These are phyloP conservation scores for Aspergillus puulaauensis DNA, from an alignment of 2,329 filamentous ascomycete genomes.

Conservation along the genomic window DNA sequence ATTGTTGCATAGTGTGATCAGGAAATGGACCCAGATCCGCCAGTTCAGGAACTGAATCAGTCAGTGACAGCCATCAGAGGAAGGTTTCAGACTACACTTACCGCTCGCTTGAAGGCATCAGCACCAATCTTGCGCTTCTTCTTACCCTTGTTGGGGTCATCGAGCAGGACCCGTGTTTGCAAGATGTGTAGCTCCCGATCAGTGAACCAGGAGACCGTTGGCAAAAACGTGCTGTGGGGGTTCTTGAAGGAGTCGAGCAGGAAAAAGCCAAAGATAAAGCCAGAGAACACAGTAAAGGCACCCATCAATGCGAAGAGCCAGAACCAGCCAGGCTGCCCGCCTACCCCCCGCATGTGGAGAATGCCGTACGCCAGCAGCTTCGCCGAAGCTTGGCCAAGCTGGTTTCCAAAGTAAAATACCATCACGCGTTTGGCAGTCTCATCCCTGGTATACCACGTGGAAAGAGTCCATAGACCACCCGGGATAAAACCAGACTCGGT, in stretches of 20 bases:
- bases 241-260: slow-evolving; percentile 8
- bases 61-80: background rate
- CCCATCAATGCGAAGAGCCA: slow-evolving; percentile 13
- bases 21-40: slow-evolving; percentile 13
- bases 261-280: slow-evolving; percentile 10
- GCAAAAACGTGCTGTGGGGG: slow-evolving; percentile 10
- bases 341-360: slow-evolving; percentile 8
- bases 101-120: slow-evolving; percentile 7
- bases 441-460: slow-evolving; percentile 7
- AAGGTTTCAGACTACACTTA: background rate
- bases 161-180: slow-evolving; percentile 11
- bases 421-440: slow-evolving; percentile 12
- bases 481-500: slow-evolving; percentile 58
- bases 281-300: slow-evolving; percentile 6
- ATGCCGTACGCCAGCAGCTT: slow-evolving; percentile 12
- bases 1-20: slow-evolving; percentile 12
- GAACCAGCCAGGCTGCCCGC: slow-evolving; percentile 8
- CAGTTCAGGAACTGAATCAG: slow-evolving; percentile 1
- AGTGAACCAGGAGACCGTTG: slow-evolving; percentile 3
- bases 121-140: slow-evolving; percentile 2
- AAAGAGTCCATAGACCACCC: slow-evolving; percentile 32
- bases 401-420: slow-evolving; percentile 15
- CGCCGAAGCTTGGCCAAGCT: slow-evolving; percentile 8
- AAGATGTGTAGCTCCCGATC: slow-evolving; percentile 14
- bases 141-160: slow-evolving; percentile 13